Percentiles rank a stretch among this genome's conserved stretches.
phyloP scores from a whole-genome alignment of 495 filamentous ascomycete species.

The Aspergillus kassunensis region DNA sequence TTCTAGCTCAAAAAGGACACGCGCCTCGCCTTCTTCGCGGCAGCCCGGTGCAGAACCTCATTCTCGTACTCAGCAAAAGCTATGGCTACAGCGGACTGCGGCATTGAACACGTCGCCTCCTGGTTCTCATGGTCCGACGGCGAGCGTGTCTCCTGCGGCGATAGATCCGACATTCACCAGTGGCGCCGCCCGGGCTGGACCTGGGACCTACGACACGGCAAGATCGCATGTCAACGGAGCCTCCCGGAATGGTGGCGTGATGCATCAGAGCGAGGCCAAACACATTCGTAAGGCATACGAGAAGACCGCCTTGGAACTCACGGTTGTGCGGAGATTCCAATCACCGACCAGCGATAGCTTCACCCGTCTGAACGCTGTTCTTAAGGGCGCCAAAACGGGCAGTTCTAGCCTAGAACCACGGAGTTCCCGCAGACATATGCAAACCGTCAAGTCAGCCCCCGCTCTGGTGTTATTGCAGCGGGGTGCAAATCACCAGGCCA shows the following conservation, averaged over 20 bases:
- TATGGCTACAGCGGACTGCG: slow-evolving; percentile 48
- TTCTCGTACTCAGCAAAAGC: slow-evolving; percentile 47
- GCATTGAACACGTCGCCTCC: slow-evolving; percentile 46
- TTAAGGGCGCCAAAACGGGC: slow-evolving; percentile 19
- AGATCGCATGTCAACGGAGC: slow-evolving; percentile 33
- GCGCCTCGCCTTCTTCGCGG: slow-evolving; percentile 34
- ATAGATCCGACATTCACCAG: slow-evolving; percentile 35
- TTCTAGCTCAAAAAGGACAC: slow-evolving; percentile 16
- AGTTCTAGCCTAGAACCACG: slow-evolving; percentile 17
- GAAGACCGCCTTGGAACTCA: slow-evolving; percentile 40
- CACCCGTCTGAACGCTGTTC: slow-evolving; percentile 29
- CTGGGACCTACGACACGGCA: slow-evolving; percentile 31
- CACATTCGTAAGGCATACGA: slow-evolving; percentile 45
- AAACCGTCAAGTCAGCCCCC: slow-evolving; percentile 40
- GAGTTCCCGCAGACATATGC: slow-evolving; percentile 21
- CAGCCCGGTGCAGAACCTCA: slow-evolving; percentile 34
- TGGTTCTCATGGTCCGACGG: slow-evolving; percentile 34
- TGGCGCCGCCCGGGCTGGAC: slow-evolving; percentile 21
- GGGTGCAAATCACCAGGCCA: slow-evolving; percentile 18
- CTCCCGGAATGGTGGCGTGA: slow-evolving; percentile 23
- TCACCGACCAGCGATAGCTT: slow-evolving; percentile 43
- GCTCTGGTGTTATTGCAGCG: slow-evolving; percentile 27
- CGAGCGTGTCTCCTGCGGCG: slow-evolving; percentile 26
- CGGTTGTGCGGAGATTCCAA: slow-evolving; percentile 43
- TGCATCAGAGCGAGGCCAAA: slow-evolving; percentile 39